These are phyloP conservation scores for Calonectria pseudoreteaudii DNA, from an alignment of 2,329 filamentous ascomycete genomes.

Conservation along the genomic window DNA sequence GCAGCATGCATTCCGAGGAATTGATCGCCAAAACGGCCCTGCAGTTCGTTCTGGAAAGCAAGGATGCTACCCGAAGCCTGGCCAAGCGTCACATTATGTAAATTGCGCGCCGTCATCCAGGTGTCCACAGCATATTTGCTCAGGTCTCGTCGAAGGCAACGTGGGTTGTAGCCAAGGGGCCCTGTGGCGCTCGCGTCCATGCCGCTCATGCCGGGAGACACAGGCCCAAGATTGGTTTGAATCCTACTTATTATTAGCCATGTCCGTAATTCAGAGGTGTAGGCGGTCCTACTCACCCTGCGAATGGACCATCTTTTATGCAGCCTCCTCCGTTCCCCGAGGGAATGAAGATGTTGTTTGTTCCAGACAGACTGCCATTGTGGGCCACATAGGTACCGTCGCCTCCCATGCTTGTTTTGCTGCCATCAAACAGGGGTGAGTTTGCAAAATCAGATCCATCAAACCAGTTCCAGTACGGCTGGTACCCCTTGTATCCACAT, in stretches of 20 bases:
- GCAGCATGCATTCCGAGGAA: slow-evolving; percentile 22
- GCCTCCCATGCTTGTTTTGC: neutral
- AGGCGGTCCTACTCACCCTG: neutral
- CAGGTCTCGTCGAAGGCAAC: slow-evolving; percentile 47
- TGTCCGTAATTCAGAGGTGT: neutral
- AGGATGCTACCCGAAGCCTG: neutral
- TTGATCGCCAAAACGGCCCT: slow-evolving; percentile 10
- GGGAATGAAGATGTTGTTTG: slow-evolving; percentile 40
- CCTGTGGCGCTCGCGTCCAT: slow-evolving; percentile 35
- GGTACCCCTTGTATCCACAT: slow-evolving; percentile 49
- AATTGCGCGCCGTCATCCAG: slow-evolving; percentile 8
- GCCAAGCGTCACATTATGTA: slow-evolving; percentile 13
- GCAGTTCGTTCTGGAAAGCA: slow-evolving; percentile 15
- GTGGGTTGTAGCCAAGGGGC: slow-evolving; percentile 52
- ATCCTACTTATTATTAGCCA: neutral
- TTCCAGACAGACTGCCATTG: neutral
- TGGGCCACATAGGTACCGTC: neutral
- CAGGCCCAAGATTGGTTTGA: neutral
- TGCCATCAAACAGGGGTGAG: slow-evolving; percentile 65
- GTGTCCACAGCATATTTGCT: neutral
- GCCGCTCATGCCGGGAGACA: neutral
- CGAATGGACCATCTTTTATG: slow-evolving; percentile 24
- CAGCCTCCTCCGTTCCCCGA: slow-evolving; percentile 37
- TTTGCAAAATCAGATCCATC: slow-evolving; percentile 57
- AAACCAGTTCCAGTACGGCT: slow-evolving; percentile 64